These are phyloP conservation scores for Volvox carteri DNA, from an alignment of 163 green algal genomes.

Conservation along the genomic window DNA sequence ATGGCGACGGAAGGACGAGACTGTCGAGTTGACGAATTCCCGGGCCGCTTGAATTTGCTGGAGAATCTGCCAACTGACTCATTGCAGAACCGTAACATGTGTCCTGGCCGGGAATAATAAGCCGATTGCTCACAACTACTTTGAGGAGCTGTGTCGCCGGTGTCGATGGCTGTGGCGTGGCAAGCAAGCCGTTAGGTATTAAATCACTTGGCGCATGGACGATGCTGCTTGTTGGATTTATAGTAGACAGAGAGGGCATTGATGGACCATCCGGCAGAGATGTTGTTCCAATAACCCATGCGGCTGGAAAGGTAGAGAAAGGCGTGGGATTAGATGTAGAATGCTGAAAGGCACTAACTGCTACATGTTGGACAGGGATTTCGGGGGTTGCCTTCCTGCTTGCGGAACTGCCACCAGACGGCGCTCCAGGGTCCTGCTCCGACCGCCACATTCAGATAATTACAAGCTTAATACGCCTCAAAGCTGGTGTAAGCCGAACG, in stretches of 20 bases:
- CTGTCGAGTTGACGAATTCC: not conserved
- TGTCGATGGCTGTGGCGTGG: slow-evolving; percentile 32
- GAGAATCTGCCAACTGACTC: slow-evolving; percentile 2
- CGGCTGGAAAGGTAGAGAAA: slow-evolving; percentile 28
- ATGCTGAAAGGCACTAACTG: slow-evolving; percentile 11
- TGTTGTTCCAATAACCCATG: slow-evolving; percentile 8
- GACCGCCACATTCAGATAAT: slow-evolving; percentile 10
- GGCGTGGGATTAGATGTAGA: slow-evolving; percentile 8
- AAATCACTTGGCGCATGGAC: slow-evolving; percentile 23
- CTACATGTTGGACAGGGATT: not conserved
- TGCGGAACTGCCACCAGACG: not conserved
- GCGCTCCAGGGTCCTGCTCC: not conserved
- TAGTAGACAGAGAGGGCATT: not conserved
- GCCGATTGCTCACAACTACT: not conserved
- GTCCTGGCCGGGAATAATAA: not conserved
- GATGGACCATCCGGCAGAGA: not conserved
- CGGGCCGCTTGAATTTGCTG: not conserved
- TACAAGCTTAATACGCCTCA: too few relatives aligned
- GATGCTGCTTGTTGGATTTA: not conserved
- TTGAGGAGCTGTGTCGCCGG: slow-evolving; percentile 22
- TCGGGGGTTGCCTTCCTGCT: not conserved
- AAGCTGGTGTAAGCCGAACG: too few relatives aligned
- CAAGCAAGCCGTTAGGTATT: slow-evolving; percentile 36
- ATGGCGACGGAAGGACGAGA: slow-evolving; percentile 39
- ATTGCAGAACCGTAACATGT: not conserved